These are phyloP conservation scores for Vitis hybrid DNA, from an alignment of 177 flowering plant genomes.

Conservation along the genomic window DNA sequence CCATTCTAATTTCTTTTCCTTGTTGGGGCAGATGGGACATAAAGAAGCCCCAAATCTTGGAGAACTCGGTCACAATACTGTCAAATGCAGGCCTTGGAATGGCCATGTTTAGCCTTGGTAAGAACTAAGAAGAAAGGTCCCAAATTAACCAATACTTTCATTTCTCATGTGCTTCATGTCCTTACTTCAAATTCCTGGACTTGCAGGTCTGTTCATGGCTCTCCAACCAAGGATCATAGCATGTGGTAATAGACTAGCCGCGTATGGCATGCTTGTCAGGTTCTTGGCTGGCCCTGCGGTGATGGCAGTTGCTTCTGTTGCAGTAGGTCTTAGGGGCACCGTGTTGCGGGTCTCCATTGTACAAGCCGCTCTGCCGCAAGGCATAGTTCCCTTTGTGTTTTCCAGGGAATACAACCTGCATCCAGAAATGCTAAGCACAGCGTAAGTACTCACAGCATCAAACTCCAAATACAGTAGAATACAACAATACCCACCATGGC, in stretches of 20 bases:
- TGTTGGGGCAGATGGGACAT: slow-evolving; percentile 21
- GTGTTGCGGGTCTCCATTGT: slow-evolving; percentile 42
- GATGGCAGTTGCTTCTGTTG: slow-evolving; percentile 46
- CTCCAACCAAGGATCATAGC: slow-evolving; percentile 55
- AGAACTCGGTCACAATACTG: slow-evolving; percentile 31
- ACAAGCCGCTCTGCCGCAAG: slow-evolving; percentile 53
- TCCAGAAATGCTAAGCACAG: slow-evolving; percentile 40
- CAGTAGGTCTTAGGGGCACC: slow-evolving; percentile 46
- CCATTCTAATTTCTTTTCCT: too few relatives aligned
- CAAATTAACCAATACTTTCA: too few relatives aligned
- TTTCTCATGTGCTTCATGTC: too few relatives aligned
- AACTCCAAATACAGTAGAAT: too few relatives aligned
- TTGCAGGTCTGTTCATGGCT: slow-evolving; percentile 56
- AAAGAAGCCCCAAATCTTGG: slow-evolving; percentile 28
- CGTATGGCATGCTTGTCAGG: slow-evolving; percentile 42
- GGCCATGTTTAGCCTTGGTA: slow-evolving; percentile 40
- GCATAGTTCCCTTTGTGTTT: slow-evolving; percentile 44
- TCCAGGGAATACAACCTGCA: slow-evolving; percentile 49
- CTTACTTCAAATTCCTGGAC: not conserved
- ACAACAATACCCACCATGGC: too few relatives aligned
- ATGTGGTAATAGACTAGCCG: slow-evolving; percentile 46
- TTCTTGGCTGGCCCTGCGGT: slow-evolving; percentile 54
- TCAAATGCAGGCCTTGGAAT: slow-evolving; percentile 36
- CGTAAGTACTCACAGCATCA: slow-evolving; percentile 24
- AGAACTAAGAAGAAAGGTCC: not conserved